Evolutionary conservation across 169 alveolate genomes (phyloP), one percentile per base, ranked within the genome.

Genomic region (Cryptosporidium parvum): DNA sequence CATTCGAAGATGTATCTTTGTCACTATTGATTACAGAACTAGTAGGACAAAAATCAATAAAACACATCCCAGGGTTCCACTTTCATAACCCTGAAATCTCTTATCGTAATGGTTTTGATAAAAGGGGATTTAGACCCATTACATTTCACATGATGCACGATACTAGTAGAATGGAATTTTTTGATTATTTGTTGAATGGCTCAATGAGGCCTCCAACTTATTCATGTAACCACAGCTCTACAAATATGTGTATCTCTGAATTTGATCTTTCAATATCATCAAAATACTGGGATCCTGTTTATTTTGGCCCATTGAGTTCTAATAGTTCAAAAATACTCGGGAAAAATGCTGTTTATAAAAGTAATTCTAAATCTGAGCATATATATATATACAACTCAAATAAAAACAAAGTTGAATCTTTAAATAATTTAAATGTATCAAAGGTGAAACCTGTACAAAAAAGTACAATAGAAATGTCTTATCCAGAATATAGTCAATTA

Each of bases 121-220:
- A 51, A 42, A 59, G 89, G 5, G 75, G 75, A 16, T 80, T 80
- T 67, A 80, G 65, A 65, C 89, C 89, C n/a, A 33, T 80, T n/a
- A 80, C 89, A 10, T 80, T 80, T 65, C 89, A 80, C 42, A 44
- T 80, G 75, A 80, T 80, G 89, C 89, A 80, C 44, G 80, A 80
- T 58, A 80, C 89, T 3, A 65, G 75, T 44, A 65, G 39, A 48
- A 80, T 80, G 89, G 80, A 35, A 80, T 80, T 62, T 80, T 59
- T 80, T 21, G 89, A 80, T 45, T 80, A 80, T 31, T 59, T 80
- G 31, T 53, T 80, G 10, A 80, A 80, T 61, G 89, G 80, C 2
- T 45, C 72, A 29, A 45, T 59, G 39, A 35, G 73, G 18, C 62
- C 75, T 26, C 39, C 89, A 23, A 62, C 89, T n/a, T 80, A 80